Conservation (phyloP, 2,329 filamentous ascomycete genomes). For the Daldinia eschscholtzii region DNA sequence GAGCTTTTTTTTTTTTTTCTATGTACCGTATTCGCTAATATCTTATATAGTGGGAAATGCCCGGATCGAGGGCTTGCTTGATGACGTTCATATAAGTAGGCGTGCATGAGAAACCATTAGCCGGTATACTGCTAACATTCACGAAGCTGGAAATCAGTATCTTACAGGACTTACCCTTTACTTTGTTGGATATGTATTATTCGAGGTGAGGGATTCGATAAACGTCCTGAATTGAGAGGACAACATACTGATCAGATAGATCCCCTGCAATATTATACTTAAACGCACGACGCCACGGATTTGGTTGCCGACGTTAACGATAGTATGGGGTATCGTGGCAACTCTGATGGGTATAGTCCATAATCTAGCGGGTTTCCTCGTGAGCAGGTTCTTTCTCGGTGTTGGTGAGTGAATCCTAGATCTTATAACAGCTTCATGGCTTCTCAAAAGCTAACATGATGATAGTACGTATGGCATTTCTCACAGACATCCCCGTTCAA, state of each 20-base stretch:
- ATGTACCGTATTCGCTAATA: constrained; percentile 2
- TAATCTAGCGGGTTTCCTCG: constrained; percentile 64
- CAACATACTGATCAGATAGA: constrained; percentile 51
- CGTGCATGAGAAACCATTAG: constrained; percentile 25
- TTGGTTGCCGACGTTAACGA: constrained; percentile 70
- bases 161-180: constrained; percentile 75
- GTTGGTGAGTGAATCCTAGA: constrained; percentile 51
- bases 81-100: constrained; percentile 66
- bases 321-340: constrained; percentile 67
- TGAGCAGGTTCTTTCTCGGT: constrained; percentile 67
- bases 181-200: constrained; percentile 71
- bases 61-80: constrained; percentile 66
- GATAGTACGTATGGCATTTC: constrained; percentile 25
- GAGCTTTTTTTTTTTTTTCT: constrained; percentile 51
- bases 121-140: constrained; percentile 12
- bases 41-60: constrained; percentile 66
- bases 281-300: constrained; percentile 70
- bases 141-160: constrained; percentile 70
- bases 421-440: too few relatives aligned
- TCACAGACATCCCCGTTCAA: not conserved
- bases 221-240: not conserved
- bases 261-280: constrained; percentile 73
- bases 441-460: constrained; percentile 17
- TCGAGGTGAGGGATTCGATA: constrained; percentile 59
- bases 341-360: constrained; percentile 65